Conservation (phyloP, 345 rosid species). For the Adansonia digitata region DNA sequence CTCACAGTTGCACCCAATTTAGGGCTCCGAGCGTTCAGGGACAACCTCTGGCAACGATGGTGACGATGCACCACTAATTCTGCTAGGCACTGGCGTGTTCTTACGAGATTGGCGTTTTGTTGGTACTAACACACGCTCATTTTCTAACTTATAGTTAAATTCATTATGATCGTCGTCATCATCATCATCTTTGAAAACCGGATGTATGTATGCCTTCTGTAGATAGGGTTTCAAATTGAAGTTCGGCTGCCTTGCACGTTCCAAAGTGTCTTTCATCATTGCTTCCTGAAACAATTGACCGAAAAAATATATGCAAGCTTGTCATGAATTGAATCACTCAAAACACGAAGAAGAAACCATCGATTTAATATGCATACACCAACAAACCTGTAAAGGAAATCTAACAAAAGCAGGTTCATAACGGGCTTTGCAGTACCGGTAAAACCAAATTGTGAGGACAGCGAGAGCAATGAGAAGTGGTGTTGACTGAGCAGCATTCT, state of each 20-base stretch:
- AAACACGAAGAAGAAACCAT: neutral
- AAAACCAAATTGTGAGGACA: conserved; percentile 64
- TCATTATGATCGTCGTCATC: conserved; percentile 20
- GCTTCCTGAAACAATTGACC: conserved; percentile 61
- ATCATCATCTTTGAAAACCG: conserved; percentile 49
- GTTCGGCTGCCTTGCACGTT: conserved; percentile 66
- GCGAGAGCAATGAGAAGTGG: conserved; percentile 74
- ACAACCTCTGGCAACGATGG: conserved; percentile 16
- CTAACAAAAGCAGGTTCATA: conserved; percentile 67
- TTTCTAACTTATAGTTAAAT: conserved; percentile 27
- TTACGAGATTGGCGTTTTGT: conserved; percentile 56
- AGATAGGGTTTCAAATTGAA: conserved; percentile 66
- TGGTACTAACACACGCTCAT: conserved; percentile 59
- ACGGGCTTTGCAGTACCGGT: conserved; percentile 66
- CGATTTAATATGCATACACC: neutral
- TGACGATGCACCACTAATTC: conserved; percentile 35
- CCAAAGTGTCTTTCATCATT: conserved; percentile 89
- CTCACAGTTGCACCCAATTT: neutral
- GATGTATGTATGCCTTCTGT: conserved; percentile 70
- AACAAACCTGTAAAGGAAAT: conserved; percentile 68
- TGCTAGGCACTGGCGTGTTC: conserved; percentile 52
- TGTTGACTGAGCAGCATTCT: conserved; percentile 50
- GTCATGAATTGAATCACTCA: neutral
- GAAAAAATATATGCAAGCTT: neutral
- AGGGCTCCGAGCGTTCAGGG: conserved; percentile 6